Percentiles rank a stretch among this genome's conserved stretches.
Evolutionary conservation across 2,329 filamentous ascomycete species (phyloP).

Genomic region (Calonectria ilicicola): DNA sequence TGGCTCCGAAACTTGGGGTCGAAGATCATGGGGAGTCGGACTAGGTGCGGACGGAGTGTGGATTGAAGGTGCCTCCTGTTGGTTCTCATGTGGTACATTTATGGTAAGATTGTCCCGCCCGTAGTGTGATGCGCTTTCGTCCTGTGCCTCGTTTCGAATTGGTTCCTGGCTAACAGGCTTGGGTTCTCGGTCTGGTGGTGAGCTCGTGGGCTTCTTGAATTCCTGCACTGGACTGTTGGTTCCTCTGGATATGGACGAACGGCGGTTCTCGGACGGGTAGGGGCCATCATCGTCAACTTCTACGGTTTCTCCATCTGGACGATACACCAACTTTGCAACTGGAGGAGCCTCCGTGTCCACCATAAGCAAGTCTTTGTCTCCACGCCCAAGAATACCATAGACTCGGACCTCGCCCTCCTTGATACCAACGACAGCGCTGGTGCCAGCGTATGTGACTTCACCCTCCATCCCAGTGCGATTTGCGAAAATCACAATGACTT

Average conservation of each 20-base stretch:
- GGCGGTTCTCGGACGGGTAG: not conserved
- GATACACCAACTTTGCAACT: conserved; percentile 57
- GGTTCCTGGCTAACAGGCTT: not conserved
- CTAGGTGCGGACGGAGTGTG: conserved; percentile 51
- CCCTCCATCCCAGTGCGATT: conserved; percentile 78
- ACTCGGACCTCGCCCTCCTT: conserved; percentile 73
- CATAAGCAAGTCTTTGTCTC: conserved; percentile 74
- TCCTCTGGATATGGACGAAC: not conserved
- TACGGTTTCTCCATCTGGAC: conserved; percentile 13
- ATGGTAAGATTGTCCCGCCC: conserved; percentile 3
- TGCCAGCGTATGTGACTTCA: conserved; percentile 78
- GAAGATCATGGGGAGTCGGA: conserved; percentile 46
- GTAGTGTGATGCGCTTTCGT: not conserved
- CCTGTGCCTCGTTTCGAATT: not conserved
- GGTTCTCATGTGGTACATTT: not conserved
- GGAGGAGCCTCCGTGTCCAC: conserved; percentile 69
- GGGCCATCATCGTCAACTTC: conserved; percentile 4
- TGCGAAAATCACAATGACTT: conserved; percentile 76
- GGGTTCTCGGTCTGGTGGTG: not conserved
- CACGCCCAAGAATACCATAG: conserved; percentile 77
- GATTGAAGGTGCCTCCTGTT: conserved; percentile 21
- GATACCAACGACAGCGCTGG: conserved; percentile 77
- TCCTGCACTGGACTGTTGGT: conserved; percentile 5
- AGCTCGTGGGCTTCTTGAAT: not conserved
- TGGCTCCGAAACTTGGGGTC: conserved; percentile 37